Percentiles rank a stretch among this genome's conserved stretches.
Evolutionary conservation across 2,329 filamentous ascomycete species (phyloP).

Genomic region (Ophiostoma angusticollis): DNA sequence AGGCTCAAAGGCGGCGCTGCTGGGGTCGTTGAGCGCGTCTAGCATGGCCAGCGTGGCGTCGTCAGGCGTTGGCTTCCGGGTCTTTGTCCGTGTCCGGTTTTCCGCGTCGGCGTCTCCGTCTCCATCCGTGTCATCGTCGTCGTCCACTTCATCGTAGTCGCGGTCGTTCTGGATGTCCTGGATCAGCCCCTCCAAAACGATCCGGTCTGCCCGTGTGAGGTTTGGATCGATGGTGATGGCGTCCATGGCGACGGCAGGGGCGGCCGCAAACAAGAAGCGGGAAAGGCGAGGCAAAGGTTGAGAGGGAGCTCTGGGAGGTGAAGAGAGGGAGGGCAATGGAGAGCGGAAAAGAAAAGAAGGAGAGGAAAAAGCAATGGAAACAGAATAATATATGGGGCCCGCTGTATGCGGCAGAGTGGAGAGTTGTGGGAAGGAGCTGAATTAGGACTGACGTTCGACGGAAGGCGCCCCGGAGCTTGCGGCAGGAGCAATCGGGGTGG

Average conservation of each 20-base stretch:
- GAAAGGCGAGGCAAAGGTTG: no score
- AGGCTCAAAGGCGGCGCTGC: slow-evolving; percentile 30
- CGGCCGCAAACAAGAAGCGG: no score
- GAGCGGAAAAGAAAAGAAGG: no score
- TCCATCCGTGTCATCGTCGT: slow-evolving; percentile 8
- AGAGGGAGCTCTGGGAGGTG: no score
- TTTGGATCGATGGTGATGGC: slow-evolving; percentile 26
- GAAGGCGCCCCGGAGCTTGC: no score
- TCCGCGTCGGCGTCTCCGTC: slow-evolving; percentile 5
- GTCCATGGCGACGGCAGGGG: slow-evolving; percentile 4
- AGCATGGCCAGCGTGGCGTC: slow-evolving; percentile 24
- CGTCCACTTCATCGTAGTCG: slow-evolving; percentile 13
- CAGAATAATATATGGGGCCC: no score
- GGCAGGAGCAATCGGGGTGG: no score
- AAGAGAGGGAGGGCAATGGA: no score
- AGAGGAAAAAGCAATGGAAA: no score
- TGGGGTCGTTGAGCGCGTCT: slow-evolving; percentile 29
- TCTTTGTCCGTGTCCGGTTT: background rate
- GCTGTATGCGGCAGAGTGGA: no score
- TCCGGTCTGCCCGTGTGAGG: slow-evolving; percentile 28
- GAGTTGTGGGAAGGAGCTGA: no score
- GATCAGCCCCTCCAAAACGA: slow-evolving; percentile 28
- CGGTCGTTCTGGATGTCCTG: slow-evolving; percentile 23
- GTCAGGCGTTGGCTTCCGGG: slow-evolving; percentile 15
- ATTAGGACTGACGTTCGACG: no score